These are phyloP conservation scores for Cudoniella acicularis DNA, from an alignment of 495 filamentous ascomycete species.

Conservation along the genomic window DNA sequence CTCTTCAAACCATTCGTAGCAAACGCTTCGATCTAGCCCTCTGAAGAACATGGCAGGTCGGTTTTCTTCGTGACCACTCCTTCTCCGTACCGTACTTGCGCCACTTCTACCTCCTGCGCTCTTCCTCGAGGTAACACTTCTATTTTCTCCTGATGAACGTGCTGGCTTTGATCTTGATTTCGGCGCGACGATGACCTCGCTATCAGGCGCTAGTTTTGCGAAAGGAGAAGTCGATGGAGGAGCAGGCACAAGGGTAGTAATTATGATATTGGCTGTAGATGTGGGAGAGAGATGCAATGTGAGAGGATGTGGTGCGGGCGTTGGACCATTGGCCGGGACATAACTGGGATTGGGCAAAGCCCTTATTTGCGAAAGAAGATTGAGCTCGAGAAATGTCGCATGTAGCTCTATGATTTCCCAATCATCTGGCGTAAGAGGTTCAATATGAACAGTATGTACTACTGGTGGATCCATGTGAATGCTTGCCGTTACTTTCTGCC, in stretches of 20 bases:
- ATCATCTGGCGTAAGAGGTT: slow-evolving; percentile 88
- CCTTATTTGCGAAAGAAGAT: slow-evolving; percentile 88
- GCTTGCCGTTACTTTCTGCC: slow-evolving; percentile 67
- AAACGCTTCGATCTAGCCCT: slow-evolving; percentile 64
- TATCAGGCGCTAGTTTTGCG: slow-evolving; percentile 88
- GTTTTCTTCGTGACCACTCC: slow-evolving; percentile 55
- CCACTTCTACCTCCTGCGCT: slow-evolving; percentile 70
- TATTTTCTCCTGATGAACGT: slow-evolving; percentile 49
- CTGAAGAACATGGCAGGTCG: slow-evolving; percentile 69
- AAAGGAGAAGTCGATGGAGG: slow-evolving; percentile 67
- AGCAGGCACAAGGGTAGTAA: slow-evolving; percentile 74
- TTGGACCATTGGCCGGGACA: slow-evolving; percentile 38
- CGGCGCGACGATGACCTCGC: slow-evolving; percentile 93
- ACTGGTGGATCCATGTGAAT: slow-evolving; percentile 88
- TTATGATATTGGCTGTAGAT: slow-evolving; percentile 85
- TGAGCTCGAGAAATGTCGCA: slow-evolving; percentile 89
- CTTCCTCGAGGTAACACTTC: slow-evolving; percentile 67
- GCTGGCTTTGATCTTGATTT: slow-evolving; percentile 57
- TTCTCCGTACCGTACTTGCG: slow-evolving; percentile 60
- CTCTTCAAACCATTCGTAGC: slow-evolving; percentile 70
- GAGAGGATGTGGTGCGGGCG: slow-evolving; percentile 64
- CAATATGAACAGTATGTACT: slow-evolving; percentile 90
- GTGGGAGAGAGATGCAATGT: slow-evolving; percentile 93
- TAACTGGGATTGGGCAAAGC: slow-evolving; percentile 83
- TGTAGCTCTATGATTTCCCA: slow-evolving; percentile 99